Evolutionary conservation across 257 asterid genomes (phyloP), one percentile per base, ranked within the genome.

Genomic region (Mentha longifolia): DNA sequence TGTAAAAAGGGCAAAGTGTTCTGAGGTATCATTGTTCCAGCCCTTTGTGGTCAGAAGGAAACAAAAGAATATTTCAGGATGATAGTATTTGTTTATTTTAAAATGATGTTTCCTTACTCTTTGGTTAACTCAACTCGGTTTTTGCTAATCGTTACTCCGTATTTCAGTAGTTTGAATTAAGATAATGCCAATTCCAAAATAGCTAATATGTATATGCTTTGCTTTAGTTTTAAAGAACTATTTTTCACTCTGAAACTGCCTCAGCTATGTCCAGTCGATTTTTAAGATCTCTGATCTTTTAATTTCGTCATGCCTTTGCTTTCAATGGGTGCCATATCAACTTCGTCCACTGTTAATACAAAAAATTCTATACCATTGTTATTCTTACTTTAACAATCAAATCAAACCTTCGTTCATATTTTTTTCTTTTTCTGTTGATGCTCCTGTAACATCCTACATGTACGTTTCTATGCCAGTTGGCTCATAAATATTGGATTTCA

Each of bases 401-500:
- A 65, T 59, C 68, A 16, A 58, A 16, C 51, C 37, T 63, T 46
- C 61, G 2, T 28, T 35, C 8, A 5, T 35, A 5, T 35, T 35
- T 35, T 33, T 65, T 61, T 41, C 25, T 22, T 25, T 16, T 66
- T 59, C 66, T 59, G 49, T 19, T 30, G 60, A 49, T 49, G 54
- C 47, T 73, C 37, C 12, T 35, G 51, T 62, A 79, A 19, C 67
- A 58, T 68, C 61, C 50, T 56, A 69, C 61, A 45, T 57, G 65
- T 58, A 54, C 67, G 13, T 28, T 42, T 63, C 9, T 41, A 20
- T 51, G 20, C 69, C 39, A 30, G 54, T 51, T 74, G 56, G 75
- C 76, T 82, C 75, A 85, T 58, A 22, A 66, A 81, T 72, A 58
- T 62, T 33, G 50, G 82, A 70, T 51, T 87, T 82, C 87, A 94